phyloP scores from a whole-genome alignment of 805 yeast species.

The Ogataea naganishii region DNA sequence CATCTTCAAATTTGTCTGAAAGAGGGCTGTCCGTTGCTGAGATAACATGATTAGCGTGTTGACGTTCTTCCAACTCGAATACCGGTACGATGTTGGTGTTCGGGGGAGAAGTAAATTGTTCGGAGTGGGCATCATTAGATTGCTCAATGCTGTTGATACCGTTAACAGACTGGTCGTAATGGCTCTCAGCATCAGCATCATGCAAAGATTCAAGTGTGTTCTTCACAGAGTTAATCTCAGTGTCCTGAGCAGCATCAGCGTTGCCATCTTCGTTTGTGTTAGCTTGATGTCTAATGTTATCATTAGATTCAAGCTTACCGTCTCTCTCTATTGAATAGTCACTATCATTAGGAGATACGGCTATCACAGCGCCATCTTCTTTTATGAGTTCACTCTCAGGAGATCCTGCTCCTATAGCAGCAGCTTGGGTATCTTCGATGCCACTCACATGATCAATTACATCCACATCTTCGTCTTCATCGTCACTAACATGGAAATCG shows the following conservation, averaged over 20 bases:
- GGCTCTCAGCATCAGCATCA: too few species aligned
- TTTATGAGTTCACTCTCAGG: not conserved
- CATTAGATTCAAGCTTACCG: not conserved
- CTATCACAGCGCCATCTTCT: not conserved
- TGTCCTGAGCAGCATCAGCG: too few species aligned
- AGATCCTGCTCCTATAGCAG: not conserved
- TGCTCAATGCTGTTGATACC: too few species aligned
- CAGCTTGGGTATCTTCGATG: not conserved
- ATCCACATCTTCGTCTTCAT: slow-evolving; percentile 13
- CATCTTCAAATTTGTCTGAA: slow-evolving; percentile 2
- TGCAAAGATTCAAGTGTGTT: too few species aligned
- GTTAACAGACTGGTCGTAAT: too few species aligned
- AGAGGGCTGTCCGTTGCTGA: slow-evolving; percentile 2
- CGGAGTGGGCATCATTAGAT: too few species aligned
- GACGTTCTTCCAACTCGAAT: too few species aligned
- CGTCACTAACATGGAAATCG: slow-evolving; percentile 17
- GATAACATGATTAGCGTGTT: too few species aligned
- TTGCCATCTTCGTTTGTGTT: too few species aligned
- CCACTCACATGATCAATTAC: slow-evolving; percentile 4
- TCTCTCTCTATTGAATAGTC: not conserved
- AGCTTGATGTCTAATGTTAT: not conserved
- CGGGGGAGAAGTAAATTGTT: too few species aligned
- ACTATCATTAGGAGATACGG: not conserved
- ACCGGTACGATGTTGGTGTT: too few species aligned
- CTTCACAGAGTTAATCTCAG: too few species aligned